Percentiles rank a stretch among this genome's conserved stretches.
These are phyloP conservation scores for Pseudogymnoascus sp. DNA, from an alignment of 2,329 filamentous ascomycete genomes.

Conservation along the genomic window DNA sequence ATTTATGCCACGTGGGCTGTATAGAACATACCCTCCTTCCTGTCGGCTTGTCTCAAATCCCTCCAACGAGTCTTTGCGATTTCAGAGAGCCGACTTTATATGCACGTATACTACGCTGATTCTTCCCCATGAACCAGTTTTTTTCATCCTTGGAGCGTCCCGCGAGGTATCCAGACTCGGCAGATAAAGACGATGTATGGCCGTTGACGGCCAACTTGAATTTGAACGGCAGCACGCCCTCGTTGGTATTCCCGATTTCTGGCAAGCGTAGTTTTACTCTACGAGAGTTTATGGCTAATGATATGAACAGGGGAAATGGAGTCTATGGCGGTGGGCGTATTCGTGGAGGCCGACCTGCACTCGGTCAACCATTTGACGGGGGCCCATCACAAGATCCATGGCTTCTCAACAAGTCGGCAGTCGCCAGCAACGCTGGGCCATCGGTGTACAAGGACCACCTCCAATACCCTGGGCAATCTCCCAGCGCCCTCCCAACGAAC, in stretches of 20 bases:
- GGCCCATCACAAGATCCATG: neutral
- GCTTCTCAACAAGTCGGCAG: neutral
- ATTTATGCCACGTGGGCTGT: constrained; percentile 1
- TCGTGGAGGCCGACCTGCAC: neutral
- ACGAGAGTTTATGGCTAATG: neutral
- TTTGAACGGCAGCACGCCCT: neutral
- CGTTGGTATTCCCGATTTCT: neutral
- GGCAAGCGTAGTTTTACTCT: neutral
- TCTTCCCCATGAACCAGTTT: neutral
- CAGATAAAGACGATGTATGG: constrained; percentile 3
- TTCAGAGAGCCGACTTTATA: neutral
- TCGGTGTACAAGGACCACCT: neutral
- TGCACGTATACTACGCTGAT: neutral
- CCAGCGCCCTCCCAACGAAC: neutral
- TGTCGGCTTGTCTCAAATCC: neutral
- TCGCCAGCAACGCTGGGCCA: neutral
- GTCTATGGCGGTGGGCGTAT: neutral
- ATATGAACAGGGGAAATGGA: neutral
- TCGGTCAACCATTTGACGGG: neutral
- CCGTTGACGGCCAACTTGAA: neutral
- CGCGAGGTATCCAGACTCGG: neutral
- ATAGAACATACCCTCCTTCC: neutral
- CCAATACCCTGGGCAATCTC: neutral
- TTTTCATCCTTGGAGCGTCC: neutral
- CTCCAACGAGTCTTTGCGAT: neutral